Conservation (phyloP, 768 basidiomycete genomes). For the Strobilomyces confusus region DNA sequence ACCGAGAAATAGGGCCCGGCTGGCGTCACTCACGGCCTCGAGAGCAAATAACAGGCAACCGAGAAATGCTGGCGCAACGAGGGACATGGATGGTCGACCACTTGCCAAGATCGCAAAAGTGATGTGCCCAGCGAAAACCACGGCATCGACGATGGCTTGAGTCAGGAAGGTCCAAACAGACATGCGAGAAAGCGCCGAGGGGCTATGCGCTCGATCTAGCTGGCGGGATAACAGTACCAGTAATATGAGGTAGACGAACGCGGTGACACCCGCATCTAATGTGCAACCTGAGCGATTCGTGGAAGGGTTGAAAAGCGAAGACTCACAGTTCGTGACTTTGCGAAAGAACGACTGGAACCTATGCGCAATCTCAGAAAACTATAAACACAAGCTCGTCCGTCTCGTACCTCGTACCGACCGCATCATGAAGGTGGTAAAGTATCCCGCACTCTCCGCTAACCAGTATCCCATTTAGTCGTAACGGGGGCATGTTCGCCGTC, state of each 20-base stretch:
- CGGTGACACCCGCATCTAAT: slow-evolving; percentile 70
- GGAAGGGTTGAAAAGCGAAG: not conserved
- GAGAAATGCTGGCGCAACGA: slow-evolving; percentile 81
- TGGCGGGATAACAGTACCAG: slow-evolving; percentile 71
- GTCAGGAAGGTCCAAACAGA: slow-evolving; percentile 82
- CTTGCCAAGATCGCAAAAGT: slow-evolving; percentile 86
- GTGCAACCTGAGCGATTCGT: slow-evolving; percentile 3
- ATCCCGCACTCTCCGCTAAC: slow-evolving; percentile 81
- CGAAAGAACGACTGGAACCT: slow-evolving; percentile 66
- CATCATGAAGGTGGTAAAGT: slow-evolving; percentile 60
- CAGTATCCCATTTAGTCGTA: slow-evolving; percentile 60
- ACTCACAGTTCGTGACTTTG: slow-evolving; percentile 65
- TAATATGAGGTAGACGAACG: slow-evolving; percentile 61
- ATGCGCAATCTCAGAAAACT: not conserved
- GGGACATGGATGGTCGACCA: slow-evolving; percentile 73
- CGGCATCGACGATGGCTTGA: slow-evolving; percentile 75
- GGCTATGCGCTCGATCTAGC: slow-evolving; percentile 69
- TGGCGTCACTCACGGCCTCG: slow-evolving; percentile 62
- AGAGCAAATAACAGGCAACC: slow-evolving; percentile 77
- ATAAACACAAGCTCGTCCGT: not conserved
- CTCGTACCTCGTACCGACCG: slow-evolving; percentile 64
- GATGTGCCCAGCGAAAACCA: slow-evolving; percentile 84
- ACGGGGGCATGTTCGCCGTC: slow-evolving; percentile 52
- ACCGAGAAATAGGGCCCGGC: not conserved
- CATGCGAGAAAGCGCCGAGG: slow-evolving; percentile 71